phyloP scores from a whole-genome alignment of 2,329 filamentous ascomycete genomes.

The Fusarium drepaniforme region DNA sequence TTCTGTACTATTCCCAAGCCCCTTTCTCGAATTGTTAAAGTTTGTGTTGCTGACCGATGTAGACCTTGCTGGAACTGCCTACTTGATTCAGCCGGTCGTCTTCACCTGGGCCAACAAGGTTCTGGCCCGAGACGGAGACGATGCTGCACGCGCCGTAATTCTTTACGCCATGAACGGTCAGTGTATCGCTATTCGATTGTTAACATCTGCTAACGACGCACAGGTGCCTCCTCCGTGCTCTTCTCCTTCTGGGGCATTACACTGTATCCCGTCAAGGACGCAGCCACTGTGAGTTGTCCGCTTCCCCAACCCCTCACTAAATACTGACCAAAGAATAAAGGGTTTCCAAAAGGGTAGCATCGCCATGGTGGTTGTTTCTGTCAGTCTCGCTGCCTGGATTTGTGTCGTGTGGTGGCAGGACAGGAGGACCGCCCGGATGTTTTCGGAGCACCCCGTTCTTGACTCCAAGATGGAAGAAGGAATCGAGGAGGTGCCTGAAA shows the following conservation, averaged over 20 bases:
- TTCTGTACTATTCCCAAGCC: slow-evolving; percentile 16
- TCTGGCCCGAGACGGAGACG: slow-evolving; percentile 50
- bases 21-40: accelerated
- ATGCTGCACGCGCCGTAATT: slow-evolving; percentile 52
- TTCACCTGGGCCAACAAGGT: slow-evolving; percentile 56
- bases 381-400: slow-evolving; percentile 18
- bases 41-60: slow-evolving; percentile 28
- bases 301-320: not conserved
- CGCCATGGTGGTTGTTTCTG: slow-evolving; percentile 46
- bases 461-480: not conserved
- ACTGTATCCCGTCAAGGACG: slow-evolving; percentile 51
- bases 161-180: slow-evolving; percentile 53
- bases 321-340: not conserved
- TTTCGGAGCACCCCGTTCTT: slow-evolving; percentile 1
- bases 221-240: slow-evolving; percentile 48
- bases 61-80: slow-evolving; percentile 53
- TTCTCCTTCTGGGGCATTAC: slow-evolving; percentile 56
- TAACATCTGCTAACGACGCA: not conserved
- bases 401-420: slow-evolving; percentile 35
- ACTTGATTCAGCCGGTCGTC: slow-evolving; percentile 54
- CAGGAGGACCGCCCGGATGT: slow-evolving; percentile 13
- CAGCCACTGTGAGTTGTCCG: slow-evolving; percentile 47
- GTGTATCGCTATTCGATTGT: too few relatives aligned
- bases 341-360: slow-evolving; percentile 48
- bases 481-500: not conserved